These are phyloP conservation scores for Breynia disticha DNA, from an alignment of 441 rosid species.

Conservation along the genomic window DNA sequence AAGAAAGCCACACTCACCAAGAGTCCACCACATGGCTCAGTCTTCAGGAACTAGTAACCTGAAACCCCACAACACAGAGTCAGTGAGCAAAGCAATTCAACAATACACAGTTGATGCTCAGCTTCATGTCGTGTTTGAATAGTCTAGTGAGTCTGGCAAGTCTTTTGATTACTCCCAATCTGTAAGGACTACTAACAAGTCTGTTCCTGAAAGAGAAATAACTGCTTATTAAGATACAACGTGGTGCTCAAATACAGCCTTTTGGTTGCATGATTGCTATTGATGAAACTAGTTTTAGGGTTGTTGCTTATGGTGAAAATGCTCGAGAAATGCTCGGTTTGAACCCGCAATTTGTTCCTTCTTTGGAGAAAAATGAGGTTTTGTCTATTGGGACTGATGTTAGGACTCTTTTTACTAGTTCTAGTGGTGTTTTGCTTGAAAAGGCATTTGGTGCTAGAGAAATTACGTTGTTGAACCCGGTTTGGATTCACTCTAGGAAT, in stretches of 20 bases:
- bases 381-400: conserved; percentile 65
- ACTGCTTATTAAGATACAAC: conserved; percentile 73
- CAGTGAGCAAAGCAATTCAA: conserved; percentile 76
- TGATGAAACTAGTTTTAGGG: conserved; percentile 52
- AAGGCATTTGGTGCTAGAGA: conserved; percentile 82
- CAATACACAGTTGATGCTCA: conserved; percentile 97
- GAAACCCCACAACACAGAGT: conserved; percentile 22
- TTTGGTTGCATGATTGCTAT: conserved; percentile 84
- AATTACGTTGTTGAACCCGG: conserved; percentile 67
- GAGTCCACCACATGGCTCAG: too few species aligned
- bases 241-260: conserved; percentile 85
- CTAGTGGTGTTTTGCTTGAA: conserved; percentile 54
- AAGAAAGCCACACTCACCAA: too few species aligned
- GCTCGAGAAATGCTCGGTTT: conserved; percentile 79
- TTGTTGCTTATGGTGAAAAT: conserved; percentile 73
- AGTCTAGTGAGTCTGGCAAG: conserved; percentile 81
- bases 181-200: conserved; percentile 46
- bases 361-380: conserved; percentile 55
- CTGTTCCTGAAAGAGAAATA: conserved; percentile 74
- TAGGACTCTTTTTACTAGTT: conserved; percentile 48
- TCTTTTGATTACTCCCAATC: conserved; percentile 86
- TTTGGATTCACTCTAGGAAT: conserved; percentile 76
- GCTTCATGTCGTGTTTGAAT: conserved; percentile 87
- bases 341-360: conserved; percentile 71
- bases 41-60: conserved; percentile 40